Conservation (phyloP, 805 yeast genomes). For the Kuraishia molischiana region DNA sequence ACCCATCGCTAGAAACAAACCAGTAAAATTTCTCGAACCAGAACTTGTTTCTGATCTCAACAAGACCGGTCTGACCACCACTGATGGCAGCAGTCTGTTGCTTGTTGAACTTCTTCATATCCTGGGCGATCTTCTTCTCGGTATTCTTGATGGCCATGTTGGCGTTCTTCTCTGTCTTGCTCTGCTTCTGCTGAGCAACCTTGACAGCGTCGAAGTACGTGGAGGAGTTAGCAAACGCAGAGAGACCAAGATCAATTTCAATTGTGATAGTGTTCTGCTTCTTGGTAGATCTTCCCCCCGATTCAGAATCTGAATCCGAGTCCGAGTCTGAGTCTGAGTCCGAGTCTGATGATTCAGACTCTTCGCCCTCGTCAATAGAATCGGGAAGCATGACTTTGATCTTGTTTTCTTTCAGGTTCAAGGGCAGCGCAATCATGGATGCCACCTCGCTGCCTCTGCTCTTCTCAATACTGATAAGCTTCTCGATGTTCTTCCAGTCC, state of each 20-base stretch:
- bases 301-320: constrained; percentile 9
- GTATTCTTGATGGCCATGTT: constrained; percentile 74
- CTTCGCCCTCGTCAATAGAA: constrained; percentile 29
- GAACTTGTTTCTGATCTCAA: constrained; percentile 57
- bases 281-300: constrained; percentile 1
- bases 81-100: constrained; percentile 24
- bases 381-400: constrained; percentile 49
- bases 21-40: constrained; percentile 95
- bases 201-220: constrained; percentile 71
- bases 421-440: constrained; percentile 47
- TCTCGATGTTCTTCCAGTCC: constrained; percentile 91
- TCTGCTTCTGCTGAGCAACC: constrained; percentile 66
- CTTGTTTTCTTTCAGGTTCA: constrained; percentile 60
- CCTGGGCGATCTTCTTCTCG: constrained; percentile 65
- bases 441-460: constrained; percentile 58
- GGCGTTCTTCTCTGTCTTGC: constrained; percentile 71
- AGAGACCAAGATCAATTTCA: constrained; percentile 54
- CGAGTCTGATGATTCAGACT: constrained; percentile 22
- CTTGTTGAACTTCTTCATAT: constrained; percentile 52
- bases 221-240: constrained; percentile 87
- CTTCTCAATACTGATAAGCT: constrained; percentile 61
- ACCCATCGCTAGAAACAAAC: constrained; percentile 90
- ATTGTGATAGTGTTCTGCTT: constrained; percentile 30
- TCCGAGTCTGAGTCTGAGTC: constrained; percentile 25
- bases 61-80: constrained; percentile 24